A percentile compares a stretch with the other conserved stretches of the same genome.
Conservation (phyloP, 176 grass and related monocot genomes). For the Oryza australiensis region DNA sequence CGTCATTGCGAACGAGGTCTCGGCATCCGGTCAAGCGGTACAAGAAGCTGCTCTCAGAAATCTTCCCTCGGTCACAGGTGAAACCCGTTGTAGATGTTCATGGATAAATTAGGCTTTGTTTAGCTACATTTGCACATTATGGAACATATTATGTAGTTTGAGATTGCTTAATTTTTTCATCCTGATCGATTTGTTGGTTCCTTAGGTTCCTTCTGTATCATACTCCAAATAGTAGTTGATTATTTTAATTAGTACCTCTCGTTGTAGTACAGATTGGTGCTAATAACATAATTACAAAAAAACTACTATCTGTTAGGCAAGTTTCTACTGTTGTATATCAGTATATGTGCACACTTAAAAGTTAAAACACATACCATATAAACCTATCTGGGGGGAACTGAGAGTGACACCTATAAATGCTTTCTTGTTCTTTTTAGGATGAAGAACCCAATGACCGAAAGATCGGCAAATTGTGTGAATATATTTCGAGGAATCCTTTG, state of each 20-base stretch:
- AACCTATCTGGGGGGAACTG: background rate
- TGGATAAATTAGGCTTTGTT: background rate
- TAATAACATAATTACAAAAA: background rate
- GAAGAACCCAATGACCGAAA: slow-evolving; percentile 90
- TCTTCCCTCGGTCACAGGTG: slow-evolving; percentile 77
- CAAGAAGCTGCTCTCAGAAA: slow-evolving; percentile 83
- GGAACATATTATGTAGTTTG: background rate
- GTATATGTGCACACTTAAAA: background rate
- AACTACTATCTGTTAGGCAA: background rate
- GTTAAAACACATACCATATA: background rate
- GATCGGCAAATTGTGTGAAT: slow-evolving; percentile 94
- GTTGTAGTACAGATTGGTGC: background rate
- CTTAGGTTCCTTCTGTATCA: background rate
- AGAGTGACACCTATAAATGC: background rate
- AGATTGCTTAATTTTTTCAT: background rate
- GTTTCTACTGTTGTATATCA: background rate
- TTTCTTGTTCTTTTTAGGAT: slow-evolving; percentile 54
- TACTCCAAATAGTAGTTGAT: background rate
- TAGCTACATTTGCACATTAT: background rate
- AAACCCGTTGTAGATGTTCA: background rate
- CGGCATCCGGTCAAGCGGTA: slow-evolving; percentile 86
- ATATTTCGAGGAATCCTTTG: slow-evolving; percentile 86
- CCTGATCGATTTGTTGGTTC: background rate
- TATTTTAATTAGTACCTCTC: background rate
- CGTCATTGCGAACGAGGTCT: slow-evolving; percentile 70